Evolutionary conservation across 2,329 filamentous ascomycete genomes (phyloP).

Genomic region (Cadophora malorum): DNA sequence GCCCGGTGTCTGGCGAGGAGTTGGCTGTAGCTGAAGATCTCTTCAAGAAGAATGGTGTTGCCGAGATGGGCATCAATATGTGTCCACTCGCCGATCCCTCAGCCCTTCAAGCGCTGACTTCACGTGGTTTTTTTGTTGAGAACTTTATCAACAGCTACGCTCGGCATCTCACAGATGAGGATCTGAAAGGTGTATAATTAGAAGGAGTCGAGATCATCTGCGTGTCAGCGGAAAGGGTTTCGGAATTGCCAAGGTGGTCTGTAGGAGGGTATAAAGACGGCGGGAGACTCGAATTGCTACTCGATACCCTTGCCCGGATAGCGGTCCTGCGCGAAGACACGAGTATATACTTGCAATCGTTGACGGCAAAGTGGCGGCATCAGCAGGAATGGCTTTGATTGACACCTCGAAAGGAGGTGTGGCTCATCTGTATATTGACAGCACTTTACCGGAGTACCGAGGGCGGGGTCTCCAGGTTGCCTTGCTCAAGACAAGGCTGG

Average conservation of each 20-base stretch:
- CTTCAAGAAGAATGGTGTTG: too few relatives aligned
- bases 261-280: constrained; percentile 15
- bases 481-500: constrained; percentile 12
- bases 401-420: constrained; percentile 18
- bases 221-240: not conserved
- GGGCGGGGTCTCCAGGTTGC: constrained; percentile 18
- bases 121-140: too few relatives aligned
- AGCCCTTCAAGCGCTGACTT: too few relatives aligned
- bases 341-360: constrained; percentile 16
- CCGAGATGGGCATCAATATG: too few relatives aligned
- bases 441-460: constrained; percentile 21
- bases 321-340: constrained; percentile 16
- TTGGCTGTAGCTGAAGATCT: constrained; percentile 6
- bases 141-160: too few relatives aligned
- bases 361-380: constrained; percentile 21
- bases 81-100: too few relatives aligned
- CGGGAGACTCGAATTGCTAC: constrained; percentile 3
- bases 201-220: too few relatives aligned
- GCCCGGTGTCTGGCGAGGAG: constrained; percentile 2
- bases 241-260: constrained; percentile 5
- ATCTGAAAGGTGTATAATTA: too few relatives aligned
- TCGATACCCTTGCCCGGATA: constrained; percentile 12
- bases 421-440: constrained; percentile 17
- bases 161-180: too few relatives aligned
- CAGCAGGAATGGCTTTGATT: constrained; percentile 19